phyloP scores from a whole-genome alignment of 2,329 filamentous ascomycete genomes.

The Didymella sp. region DNA sequence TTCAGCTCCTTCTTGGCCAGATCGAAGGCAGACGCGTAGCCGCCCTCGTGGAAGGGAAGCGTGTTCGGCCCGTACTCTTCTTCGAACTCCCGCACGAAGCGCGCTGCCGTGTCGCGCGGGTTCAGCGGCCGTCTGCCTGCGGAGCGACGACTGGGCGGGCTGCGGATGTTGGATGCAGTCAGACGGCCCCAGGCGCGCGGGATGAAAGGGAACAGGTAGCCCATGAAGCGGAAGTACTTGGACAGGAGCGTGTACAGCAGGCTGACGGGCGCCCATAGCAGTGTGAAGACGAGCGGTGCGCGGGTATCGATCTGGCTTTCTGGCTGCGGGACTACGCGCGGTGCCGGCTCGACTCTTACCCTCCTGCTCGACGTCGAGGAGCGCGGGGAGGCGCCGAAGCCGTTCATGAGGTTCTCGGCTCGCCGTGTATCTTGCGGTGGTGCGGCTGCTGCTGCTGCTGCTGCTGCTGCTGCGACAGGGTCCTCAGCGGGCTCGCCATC shows the following conservation, averaged over 20 bases:
- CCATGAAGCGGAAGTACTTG: conserved; percentile 73
- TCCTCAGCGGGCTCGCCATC: conserved; percentile 86
- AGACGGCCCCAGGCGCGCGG: conserved; percentile 65
- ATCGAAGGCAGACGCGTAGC: conserved; percentile 91
- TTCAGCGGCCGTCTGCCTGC: conserved; percentile 77
- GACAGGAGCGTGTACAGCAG: conserved; percentile 76
- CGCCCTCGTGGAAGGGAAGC: conserved; percentile 83
- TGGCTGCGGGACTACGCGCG: conserved; percentile 81
- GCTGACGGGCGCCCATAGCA: conserved; percentile 83
- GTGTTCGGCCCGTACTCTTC: conserved; percentile 82
- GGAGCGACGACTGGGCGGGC: conserved; percentile 59
- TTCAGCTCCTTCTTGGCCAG: conserved; percentile 88
- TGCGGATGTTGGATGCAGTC: conserved; percentile 56
- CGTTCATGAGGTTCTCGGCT: conserved; percentile 72
- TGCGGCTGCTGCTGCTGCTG: conserved; percentile 43
- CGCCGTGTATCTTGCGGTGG: conserved; percentile 65
- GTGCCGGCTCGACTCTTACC: conserved; percentile 69
- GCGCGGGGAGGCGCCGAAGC: conserved; percentile 46
- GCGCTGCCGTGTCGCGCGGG: conserved; percentile 84
- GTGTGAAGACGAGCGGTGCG: conserved; percentile 75
- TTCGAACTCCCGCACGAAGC: conserved; percentile 92
- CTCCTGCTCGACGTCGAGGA: conserved; percentile 41
- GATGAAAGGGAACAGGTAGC: conserved; percentile 81
- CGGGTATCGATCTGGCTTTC: conserved; percentile 69
- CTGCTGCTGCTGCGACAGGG: conserved; percentile 74